Conservation (phyloP, 345 rosid genomes). For the Eucalyptus tenuipes region DNA sequence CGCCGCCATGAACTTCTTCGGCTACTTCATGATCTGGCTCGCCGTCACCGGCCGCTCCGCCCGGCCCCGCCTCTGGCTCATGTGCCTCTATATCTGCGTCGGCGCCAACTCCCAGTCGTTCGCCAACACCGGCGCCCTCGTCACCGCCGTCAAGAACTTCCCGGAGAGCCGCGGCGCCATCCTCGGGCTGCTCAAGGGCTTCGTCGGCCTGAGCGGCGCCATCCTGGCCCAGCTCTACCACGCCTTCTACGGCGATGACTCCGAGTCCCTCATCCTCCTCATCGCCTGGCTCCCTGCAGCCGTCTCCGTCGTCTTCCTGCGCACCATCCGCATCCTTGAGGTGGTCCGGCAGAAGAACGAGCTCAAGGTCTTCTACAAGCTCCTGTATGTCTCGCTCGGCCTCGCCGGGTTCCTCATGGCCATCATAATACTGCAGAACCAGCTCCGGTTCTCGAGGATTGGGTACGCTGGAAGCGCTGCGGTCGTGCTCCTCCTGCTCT, state of each 20-base stretch:
- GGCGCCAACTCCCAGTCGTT: slow-evolving; percentile 18
- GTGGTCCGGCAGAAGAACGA: slow-evolving; percentile 9
- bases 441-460: not conserved
- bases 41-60: slow-evolving; percentile 8
- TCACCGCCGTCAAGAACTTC: slow-evolving; percentile 17
- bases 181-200: slow-evolving; percentile 16
- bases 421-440: slow-evolving; percentile 14
- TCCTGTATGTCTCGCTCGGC: slow-evolving; percentile 16
- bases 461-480: slow-evolving; percentile 2
- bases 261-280: slow-evolving; percentile 14
- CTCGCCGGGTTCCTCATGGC: slow-evolving; percentile 22
- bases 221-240: slow-evolving; percentile 16
- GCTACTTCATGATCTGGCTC: slow-evolving; percentile 30
- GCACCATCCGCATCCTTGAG: slow-evolving; percentile 9
- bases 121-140: slow-evolving; percentile 19
- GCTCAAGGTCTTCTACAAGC: slow-evolving; percentile 8
- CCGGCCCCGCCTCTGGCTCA: slow-evolving; percentile 13
- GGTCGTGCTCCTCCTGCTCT: slow-evolving; percentile 3
- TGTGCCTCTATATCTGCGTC: slow-evolving; percentile 20
- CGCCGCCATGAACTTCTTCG: slow-evolving; percentile 18
- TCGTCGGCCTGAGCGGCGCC: slow-evolving; percentile 22
- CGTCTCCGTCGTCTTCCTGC: slow-evolving; percentile 11
- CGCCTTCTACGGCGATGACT: slow-evolving; percentile 17
- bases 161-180: slow-evolving; percentile 17
- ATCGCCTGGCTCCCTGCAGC: slow-evolving; percentile 29